Evolutionary conservation across 495 filamentous ascomycete species (phyloP), one percentile per base, ranked within the genome.

Genomic region (Xylaria flabelliformis): DNA sequence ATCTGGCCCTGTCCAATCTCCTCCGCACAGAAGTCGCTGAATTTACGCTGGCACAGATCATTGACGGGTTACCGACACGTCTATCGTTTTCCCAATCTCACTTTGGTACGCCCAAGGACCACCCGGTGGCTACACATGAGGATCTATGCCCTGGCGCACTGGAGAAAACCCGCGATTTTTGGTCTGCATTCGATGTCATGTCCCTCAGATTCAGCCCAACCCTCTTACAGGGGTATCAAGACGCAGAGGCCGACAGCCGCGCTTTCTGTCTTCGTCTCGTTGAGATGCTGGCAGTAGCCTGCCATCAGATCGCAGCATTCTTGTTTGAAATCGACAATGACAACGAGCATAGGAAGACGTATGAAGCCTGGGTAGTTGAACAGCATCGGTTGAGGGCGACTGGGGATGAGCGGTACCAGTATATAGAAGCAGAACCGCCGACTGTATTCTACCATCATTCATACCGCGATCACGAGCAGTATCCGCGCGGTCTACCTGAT

Each of bases 31-130:
- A 76, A 13, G 39, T 76, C 58, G 81, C 80, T 41, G 67, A 77
- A 24, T 63, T 73, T 50, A 81, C 77, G 0, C 80, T 75, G 46
- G 75, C 75, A 2, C 80, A 83, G 61, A 81, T 81, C 26, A 75
- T 81, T 41, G 76, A 83, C 67, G 79, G 80, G 4, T 70, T 80
- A 1, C 80, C 80, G 0, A 73, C 66, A 21, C 44, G 21, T 41
- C 65, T 76, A n/a, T 63, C 53, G 24, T 9, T 15, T 29, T 41
- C 41, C 1, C 63, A 44, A 36, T 21, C 78, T 7, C 34, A 26
- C 21, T 58, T 29, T 17, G 44, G 24, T 4, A 65, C 53, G 53
- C 53, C 53, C 29, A 34, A 58, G 10, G 53, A 67, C 15, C 76
- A 78, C 55, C 75, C 74, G 1, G 39, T 75, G 19, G 39, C 73